Conservation (phyloP, 1,284 basidiomycete species). For the Ustilago cynodontis region DNA sequence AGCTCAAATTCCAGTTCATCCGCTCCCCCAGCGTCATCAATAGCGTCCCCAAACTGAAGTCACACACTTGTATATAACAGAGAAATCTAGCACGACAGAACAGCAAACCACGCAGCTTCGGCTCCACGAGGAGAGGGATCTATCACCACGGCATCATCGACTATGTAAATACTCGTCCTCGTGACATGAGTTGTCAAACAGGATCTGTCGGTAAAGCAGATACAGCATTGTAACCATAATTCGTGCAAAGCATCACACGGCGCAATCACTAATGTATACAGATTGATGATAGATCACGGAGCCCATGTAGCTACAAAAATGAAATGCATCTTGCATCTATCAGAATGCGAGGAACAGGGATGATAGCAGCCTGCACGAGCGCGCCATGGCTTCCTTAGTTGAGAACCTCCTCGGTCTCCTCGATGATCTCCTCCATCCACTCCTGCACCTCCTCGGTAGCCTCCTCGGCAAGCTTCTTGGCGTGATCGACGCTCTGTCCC, state of each 20-base stretch:
- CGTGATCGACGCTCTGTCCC: slow-evolving; percentile 50
- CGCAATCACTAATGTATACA: too few species aligned
- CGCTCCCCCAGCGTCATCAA: slow-evolving; percentile 9
- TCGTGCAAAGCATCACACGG: background rate
- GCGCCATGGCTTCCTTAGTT: slow-evolving; percentile 10
- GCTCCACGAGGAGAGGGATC: too few species aligned
- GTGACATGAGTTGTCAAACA: background rate
- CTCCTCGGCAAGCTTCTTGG: slow-evolving; percentile 62
- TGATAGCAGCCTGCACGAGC: background rate
- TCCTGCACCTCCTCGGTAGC: slow-evolving; percentile 69
- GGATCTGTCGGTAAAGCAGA: background rate
- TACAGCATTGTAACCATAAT: background rate
- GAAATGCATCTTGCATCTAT: background rate
- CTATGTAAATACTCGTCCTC: background rate
- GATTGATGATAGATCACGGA: background rate
- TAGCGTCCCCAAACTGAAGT: slow-evolving; percentile 9
- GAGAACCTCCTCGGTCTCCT: slow-evolving; percentile 68
- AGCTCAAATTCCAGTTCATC: slow-evolving; percentile 10
- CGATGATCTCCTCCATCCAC: slow-evolving; percentile 70
- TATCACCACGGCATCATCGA: background rate
- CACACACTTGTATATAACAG: background rate
- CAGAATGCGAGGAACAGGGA: background rate
- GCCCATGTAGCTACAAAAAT: slow-evolving; percentile 8
- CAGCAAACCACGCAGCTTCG: too few species aligned
- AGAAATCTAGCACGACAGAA: background rate